Evolutionary conservation across 2,329 filamentous ascomycete species (phyloP).

Genomic region (Cercospora citrullina): DNA sequence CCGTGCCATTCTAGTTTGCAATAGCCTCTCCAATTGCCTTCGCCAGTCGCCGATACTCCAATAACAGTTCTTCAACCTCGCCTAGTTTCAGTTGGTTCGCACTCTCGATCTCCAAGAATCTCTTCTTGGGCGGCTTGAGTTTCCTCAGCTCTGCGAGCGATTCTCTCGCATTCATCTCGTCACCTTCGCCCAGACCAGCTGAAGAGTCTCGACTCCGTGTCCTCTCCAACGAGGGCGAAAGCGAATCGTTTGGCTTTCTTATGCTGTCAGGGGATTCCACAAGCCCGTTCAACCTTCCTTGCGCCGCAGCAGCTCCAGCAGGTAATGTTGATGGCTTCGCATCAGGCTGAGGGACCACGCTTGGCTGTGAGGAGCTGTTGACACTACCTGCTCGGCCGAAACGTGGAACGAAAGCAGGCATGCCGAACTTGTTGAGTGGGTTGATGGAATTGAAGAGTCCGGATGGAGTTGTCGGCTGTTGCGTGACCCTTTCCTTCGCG

Average conservation of each 20-base stretch:
- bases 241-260: constrained; percentile 11
- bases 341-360: constrained; percentile 23
- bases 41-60: constrained; percentile 45
- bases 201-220: constrained; percentile 20
- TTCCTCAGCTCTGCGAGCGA: constrained; percentile 48
- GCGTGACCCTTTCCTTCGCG: constrained; percentile 21
- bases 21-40: constrained; percentile 47
- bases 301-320: constrained; percentile 13
- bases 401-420: constrained; percentile 37
- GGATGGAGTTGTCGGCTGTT: constrained; percentile 22
- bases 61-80: constrained; percentile 49
- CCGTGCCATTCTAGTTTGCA: constrained; percentile 17
- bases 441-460: constrained; percentile 38
- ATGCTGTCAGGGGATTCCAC: constrained; percentile 30
- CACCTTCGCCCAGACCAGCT: constrained; percentile 33
- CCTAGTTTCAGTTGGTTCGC: constrained; percentile 49
- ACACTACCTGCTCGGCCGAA: constrained; percentile 37
- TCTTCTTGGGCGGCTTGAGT: constrained; percentile 49
- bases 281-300: constrained; percentile 35
- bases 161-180: constrained; percentile 44
- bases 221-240: constrained; percentile 13
- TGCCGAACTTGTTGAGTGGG: constrained; percentile 40
- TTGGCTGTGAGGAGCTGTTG: constrained; percentile 16
- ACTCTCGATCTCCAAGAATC: constrained; percentile 50
- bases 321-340: constrained; percentile 12